Evolutionary conservation across 306 rosid species (phyloP).

Genomic region (Crotalaria pallida): DNA sequence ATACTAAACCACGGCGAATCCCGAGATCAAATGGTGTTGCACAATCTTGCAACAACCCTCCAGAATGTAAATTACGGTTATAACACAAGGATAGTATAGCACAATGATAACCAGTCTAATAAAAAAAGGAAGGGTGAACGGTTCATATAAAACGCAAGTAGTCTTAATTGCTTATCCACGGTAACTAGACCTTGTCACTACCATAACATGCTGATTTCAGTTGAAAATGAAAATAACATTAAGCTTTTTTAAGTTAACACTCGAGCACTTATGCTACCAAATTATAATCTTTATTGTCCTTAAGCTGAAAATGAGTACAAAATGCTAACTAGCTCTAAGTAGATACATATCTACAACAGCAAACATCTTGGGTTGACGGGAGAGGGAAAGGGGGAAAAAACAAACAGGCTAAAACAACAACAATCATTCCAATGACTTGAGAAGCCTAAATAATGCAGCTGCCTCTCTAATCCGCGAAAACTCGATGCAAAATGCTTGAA

Average conservation of each 20-base stretch:
- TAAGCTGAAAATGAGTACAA: constrained; percentile 18
- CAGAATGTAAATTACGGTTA: neutral
- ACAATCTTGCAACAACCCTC: neutral
- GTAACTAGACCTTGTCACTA: neutral
- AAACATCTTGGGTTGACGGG: constrained; percentile 2
- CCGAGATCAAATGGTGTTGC: neutral
- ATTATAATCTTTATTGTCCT: constrained; percentile 26
- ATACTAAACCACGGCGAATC: neutral
- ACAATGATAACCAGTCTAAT: neutral
- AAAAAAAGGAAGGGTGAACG: too few relatives aligned
- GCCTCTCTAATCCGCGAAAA: constrained; percentile 94
- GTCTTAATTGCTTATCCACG: neutral
- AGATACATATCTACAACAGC: constrained; percentile 43
- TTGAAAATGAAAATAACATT: neutral
- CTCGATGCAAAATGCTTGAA: constrained; percentile 93
- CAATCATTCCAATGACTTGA: constrained; percentile 71
- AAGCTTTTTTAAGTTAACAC: neutral
- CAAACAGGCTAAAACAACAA: neutral
- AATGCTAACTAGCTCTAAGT: constrained; percentile 27
- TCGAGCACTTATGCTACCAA: neutral
- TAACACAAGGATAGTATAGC: too few relatives aligned
- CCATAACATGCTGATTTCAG: neutral
- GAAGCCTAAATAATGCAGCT: constrained; percentile 83
- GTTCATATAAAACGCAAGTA: neutral
- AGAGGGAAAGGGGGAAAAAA: neutral